A percentile compares a stretch with the other conserved stretches of the same genome.
These are phyloP conservation scores for Nemophila menziesii DNA, from an alignment of 257 asterid genomes.

Conservation along the genomic window DNA sequence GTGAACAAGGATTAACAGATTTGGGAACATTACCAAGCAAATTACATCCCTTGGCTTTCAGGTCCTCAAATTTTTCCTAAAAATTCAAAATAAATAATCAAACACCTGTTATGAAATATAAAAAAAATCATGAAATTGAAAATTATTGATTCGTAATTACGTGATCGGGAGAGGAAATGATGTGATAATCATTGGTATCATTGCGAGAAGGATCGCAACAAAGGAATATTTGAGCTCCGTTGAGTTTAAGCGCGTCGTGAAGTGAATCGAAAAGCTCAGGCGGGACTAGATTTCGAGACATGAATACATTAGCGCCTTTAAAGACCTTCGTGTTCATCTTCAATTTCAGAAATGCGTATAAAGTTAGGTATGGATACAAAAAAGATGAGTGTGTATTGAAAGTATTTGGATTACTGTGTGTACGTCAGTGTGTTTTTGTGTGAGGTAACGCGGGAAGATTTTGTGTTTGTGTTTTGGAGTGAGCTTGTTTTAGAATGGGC, in stretches of 20 bases:
- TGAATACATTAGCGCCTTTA: slow-evolving; percentile 53
- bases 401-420: too few species aligned
- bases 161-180: slow-evolving; percentile 70
- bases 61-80: slow-evolving; percentile 82
- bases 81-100: slow-evolving; percentile 12
- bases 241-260: slow-evolving; percentile 86
- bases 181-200: slow-evolving; percentile 63
- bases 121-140: slow-evolving; percentile 1
- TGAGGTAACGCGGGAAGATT: too few species aligned
- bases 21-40: slow-evolving; percentile 46
- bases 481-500: too few species aligned
- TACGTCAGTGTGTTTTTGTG: too few species aligned
- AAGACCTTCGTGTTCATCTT: slow-evolving; percentile 60
- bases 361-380: background rate
- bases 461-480: too few species aligned
- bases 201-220: slow-evolving; percentile 91
- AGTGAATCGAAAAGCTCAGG: slow-evolving; percentile 88
- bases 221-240: slow-evolving; percentile 70
- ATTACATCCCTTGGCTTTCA: slow-evolving; percentile 72
- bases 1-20: background rate
- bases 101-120: slow-evolving; percentile 4
- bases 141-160: slow-evolving; percentile 16
- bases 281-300: slow-evolving; percentile 82
- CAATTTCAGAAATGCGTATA: background rate
- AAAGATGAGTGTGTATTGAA: too few species aligned